Evolutionary conservation across 2,329 filamentous ascomycete genomes (phyloP), one percentile per base, ranked within the genome.

Genomic region (Dissoconium aciculare): DNA sequence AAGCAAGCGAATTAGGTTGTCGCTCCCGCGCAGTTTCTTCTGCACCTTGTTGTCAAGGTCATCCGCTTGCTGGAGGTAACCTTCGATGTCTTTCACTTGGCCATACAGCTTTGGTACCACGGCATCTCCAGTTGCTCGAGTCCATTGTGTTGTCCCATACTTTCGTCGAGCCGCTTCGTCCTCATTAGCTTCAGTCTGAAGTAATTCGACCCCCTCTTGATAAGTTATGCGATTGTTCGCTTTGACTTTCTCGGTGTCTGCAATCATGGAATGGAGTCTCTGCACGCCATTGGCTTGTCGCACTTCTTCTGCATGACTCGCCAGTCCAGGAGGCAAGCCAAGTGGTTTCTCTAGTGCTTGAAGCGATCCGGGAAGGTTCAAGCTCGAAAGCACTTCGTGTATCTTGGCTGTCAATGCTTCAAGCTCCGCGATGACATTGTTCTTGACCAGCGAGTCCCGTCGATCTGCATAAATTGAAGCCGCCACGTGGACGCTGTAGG

Each of bases 281-380:
- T 78, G 74, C 17, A 93, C 62, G 0, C 83, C 87, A 47, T 93
- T 84, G 33, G 85, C 80, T 51, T 95, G 87, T 12, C 85, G 70
- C 28, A 98, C 78, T 50, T 95, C 89, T 51, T 95, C 87, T 0
- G 87, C 87, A 45, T 94, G 89, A 13, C 89, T 81, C 3, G 84
- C 70, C 2, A 98, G 59, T 11, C 74, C 80, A 1, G 83, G 81
- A 0, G 89, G 89, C 3, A 98, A 57, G 0, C 89, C 89, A 0
- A 98, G 65, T 0, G 89, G 89, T 51, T 94, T 95, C 52, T 98
- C 89, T 1, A 95, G 65, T 0, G 89, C 89, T 52, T 98, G 89
- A 3, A 98, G 59, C 1, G 87, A 92, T 0, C 89, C 89, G 0
- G 89, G 89, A 0, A 98, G 68, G 35, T 91, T 89, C 10, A 95